phyloP scores from a whole-genome alignment of 2,329 filamentous ascomycete genomes.

The Tolypocladium album region DNA sequence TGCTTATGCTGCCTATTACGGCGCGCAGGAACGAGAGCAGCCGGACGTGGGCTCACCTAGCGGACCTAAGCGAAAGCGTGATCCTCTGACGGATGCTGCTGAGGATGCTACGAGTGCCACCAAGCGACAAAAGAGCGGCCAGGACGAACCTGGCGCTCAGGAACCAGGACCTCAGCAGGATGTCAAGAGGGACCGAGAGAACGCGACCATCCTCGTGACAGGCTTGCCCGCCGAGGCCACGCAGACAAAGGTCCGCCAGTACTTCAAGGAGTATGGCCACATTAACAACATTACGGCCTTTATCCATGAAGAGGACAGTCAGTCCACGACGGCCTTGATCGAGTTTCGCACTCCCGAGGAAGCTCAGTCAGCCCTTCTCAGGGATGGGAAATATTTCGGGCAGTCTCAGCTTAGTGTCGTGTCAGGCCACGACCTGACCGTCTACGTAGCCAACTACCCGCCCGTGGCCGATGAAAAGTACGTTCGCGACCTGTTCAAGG shows the following conservation, averaged over 20 bases:
- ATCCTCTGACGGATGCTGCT: slow-evolving; percentile 35
- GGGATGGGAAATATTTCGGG: slow-evolving; percentile 70
- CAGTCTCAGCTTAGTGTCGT: slow-evolving; percentile 63
- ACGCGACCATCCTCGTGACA: slow-evolving; percentile 73
- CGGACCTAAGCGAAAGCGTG: slow-evolving; percentile 64
- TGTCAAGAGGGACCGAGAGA: slow-evolving; percentile 76
- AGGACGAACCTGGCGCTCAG: slow-evolving; percentile 15
- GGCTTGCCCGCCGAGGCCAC: slow-evolving; percentile 62
- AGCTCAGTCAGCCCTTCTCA: slow-evolving; percentile 67
- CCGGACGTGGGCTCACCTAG: slow-evolving; percentile 22
- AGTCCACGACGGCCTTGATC: slow-evolving; percentile 61
- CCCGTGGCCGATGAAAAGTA: slow-evolving; percentile 61
- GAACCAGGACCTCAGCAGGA: slow-evolving; percentile 13
- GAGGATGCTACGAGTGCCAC: slow-evolving; percentile 31
- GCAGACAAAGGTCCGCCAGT: slow-evolving; percentile 68
- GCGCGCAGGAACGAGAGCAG: slow-evolving; percentile 16
- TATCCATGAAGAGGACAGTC: slow-evolving; percentile 47
- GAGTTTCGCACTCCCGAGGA: slow-evolving; percentile 80
- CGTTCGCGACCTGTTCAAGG: slow-evolving; percentile 56
- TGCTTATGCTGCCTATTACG: slow-evolving; percentile 32
- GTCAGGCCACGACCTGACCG: slow-evolving; percentile 65
- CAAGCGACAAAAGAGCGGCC: slow-evolving; percentile 56
- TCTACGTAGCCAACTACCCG: slow-evolving; percentile 89
- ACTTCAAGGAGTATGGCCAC: slow-evolving; percentile 82
- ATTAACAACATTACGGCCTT: slow-evolving; percentile 65